Evolutionary conservation across 768 basidiomycete species (phyloP).

Genomic region (Tricholoma furcatifolium): DNA sequence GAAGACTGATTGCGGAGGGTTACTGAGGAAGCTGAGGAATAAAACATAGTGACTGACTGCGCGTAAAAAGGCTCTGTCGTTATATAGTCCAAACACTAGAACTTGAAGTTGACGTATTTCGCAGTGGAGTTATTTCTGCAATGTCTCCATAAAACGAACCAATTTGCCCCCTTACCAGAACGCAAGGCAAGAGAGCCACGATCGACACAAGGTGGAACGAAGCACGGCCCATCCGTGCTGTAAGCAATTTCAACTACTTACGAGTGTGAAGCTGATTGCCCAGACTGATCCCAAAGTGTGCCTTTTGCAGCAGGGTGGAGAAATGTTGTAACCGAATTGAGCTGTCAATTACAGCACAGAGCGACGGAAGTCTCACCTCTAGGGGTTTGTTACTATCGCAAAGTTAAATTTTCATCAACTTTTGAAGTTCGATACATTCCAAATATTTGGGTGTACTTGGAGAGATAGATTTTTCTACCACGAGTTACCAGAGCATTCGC

Average conservation of each 20-base stretch:
- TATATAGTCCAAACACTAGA: slow-evolving; percentile 10
- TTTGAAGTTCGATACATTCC: too few relatives aligned
- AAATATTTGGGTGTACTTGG: slow-evolving; percentile 19
- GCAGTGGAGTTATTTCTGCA: background rate
- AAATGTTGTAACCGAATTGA: slow-evolving; percentile 43
- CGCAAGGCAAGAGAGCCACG: background rate
- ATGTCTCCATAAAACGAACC: background rate
- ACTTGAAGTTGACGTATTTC: background rate
- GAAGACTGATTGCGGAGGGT: slow-evolving; percentile 5
- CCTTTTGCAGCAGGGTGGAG: slow-evolving; percentile 66
- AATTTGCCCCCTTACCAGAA: background rate
- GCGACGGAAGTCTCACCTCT: slow-evolving; percentile 43
- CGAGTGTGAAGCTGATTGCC: slow-evolving; percentile 74
- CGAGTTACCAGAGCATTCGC: slow-evolving; percentile 25
- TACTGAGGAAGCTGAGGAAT: slow-evolving; percentile 8
- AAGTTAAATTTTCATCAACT: too few relatives aligned
- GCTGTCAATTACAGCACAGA: background rate
- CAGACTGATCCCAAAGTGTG: slow-evolving; percentile 60
- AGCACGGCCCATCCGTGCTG: slow-evolving; percentile 2
- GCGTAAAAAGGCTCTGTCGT: background rate
- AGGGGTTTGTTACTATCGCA: slow-evolving; percentile 61
- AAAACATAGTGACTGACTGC: background rate
- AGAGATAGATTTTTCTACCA: slow-evolving; percentile 17
- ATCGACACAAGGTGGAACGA: background rate
- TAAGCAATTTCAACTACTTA: slow-evolving; percentile 34